These are phyloP conservation scores for Metschnikowia santaceciliae DNA, from an alignment of 805 yeast genomes.

Conservation along the genomic window DNA sequence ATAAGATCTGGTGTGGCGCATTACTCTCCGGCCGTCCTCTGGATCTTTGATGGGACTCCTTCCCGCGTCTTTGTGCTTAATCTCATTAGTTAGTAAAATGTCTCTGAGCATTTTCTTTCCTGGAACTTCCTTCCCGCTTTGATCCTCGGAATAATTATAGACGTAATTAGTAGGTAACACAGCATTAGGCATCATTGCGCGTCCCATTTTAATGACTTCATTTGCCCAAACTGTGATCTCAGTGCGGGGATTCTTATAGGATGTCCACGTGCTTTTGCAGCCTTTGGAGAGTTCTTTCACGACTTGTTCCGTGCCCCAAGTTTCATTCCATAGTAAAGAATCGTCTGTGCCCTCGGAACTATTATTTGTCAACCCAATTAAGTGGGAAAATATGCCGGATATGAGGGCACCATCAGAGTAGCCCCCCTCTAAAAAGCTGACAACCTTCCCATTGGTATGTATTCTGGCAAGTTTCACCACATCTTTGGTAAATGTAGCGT, in stretches of 20 bases:
- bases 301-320: slow-evolving; percentile 61
- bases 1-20: slow-evolving; percentile 39
- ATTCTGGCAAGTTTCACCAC: slow-evolving; percentile 64
- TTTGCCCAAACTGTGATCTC: slow-evolving; percentile 60
- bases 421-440: slow-evolving; percentile 81
- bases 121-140: neutral
- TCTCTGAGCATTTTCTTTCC: slow-evolving; percentile 34
- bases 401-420: slow-evolving; percentile 77
- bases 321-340: slow-evolving; percentile 48
- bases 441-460: slow-evolving; percentile 55
- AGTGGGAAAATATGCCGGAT: slow-evolving; percentile 76
- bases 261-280: slow-evolving; percentile 63
- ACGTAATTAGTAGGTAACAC: slow-evolving; percentile 36
- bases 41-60: slow-evolving; percentile 25
- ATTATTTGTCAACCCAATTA: slow-evolving; percentile 61
- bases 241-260: slow-evolving; percentile 48
- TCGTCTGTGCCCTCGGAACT: slow-evolving; percentile 24
- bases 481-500: slow-evolving; percentile 67
- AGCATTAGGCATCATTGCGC: slow-evolving; percentile 57
- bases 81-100: slow-evolving; percentile 16
- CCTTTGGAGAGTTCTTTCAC: slow-evolving; percentile 66
- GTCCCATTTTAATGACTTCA: slow-evolving; percentile 57
- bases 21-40: slow-evolving; percentile 25
- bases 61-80: slow-evolving; percentile 6
- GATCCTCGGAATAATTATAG: slow-evolving; percentile 23